Evolutionary conservation across 1,284 basidiomycete genomes (phyloP).

Genomic region (Austroboletus novae-zelandiae): DNA sequence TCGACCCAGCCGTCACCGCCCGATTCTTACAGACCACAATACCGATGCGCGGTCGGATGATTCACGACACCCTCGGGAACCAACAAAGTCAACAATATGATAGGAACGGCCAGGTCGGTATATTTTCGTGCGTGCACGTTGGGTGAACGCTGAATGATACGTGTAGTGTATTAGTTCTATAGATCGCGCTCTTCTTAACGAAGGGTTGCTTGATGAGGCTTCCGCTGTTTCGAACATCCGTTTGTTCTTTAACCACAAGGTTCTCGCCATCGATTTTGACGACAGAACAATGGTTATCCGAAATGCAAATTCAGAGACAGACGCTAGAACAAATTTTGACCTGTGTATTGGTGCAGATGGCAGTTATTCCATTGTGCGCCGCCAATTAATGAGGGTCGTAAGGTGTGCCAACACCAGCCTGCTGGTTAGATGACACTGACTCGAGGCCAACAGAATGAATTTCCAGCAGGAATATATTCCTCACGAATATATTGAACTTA

Average conservation of each 20-base stretch:
- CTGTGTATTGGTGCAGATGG: conserved; percentile 89
- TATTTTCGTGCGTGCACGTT: conserved; percentile 26
- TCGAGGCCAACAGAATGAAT: conserved; percentile 68
- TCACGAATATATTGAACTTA: conserved; percentile 95
- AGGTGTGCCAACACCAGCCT: conserved; percentile 52
- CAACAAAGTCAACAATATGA: conserved; percentile 86
- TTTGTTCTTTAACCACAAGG: conserved; percentile 80
- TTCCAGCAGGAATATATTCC: conserved; percentile 93
- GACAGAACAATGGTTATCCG: conserved; percentile 50
- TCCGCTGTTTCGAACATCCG: conserved; percentile 62
- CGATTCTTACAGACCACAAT: conserved; percentile 80
- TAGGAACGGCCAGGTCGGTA: conserved; percentile 76
- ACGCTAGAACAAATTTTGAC: conserved; percentile 63
- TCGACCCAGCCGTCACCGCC: conserved; percentile 74
- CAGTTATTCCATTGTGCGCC: conserved; percentile 80
- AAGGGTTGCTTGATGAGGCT: conserved; percentile 75
- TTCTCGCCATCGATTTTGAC: conserved; percentile 74
- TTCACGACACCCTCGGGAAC: conserved; percentile 75
- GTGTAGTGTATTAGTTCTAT: conserved; percentile 90
- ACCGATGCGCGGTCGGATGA: conserved; percentile 96
- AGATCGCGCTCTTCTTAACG: conserved; percentile 84
- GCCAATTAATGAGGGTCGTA: conserved; percentile 87
- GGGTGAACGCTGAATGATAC: conserved; percentile 19
- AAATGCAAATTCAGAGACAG: conserved; percentile 43
- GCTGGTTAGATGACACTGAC: conserved; percentile 15